Percentiles rank a stretch among this genome's conserved stretches.
phyloP scores from a whole-genome alignment of 345 rosid species.

The Raphanus sativus region DNA sequence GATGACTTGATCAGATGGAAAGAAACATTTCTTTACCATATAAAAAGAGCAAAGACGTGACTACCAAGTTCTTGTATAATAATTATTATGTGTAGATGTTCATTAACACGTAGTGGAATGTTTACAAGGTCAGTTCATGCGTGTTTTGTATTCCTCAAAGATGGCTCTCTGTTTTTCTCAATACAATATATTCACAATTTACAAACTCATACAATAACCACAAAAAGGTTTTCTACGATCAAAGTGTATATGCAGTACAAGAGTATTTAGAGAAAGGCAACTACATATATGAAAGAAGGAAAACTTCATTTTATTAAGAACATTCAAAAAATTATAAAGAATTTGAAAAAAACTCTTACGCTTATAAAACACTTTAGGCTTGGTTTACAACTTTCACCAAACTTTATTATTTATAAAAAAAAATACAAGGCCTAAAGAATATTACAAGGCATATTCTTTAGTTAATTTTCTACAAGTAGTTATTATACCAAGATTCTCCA shows the following conservation, averaged over 20 bases:
- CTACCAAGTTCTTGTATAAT: conserved; percentile 17
- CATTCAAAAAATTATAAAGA: not conserved
- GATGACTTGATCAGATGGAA: conserved; percentile 3
- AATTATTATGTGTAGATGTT: not conserved
- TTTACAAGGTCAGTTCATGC: conserved; percentile 30
- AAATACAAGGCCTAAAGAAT: not conserved
- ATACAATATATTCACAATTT: not conserved
- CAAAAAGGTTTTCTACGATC: not conserved
- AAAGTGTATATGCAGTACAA: not conserved
- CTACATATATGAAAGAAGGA: not conserved
- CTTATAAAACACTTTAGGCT: not conserved
- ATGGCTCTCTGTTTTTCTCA: conserved; percentile 7
- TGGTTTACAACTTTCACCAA: not conserved
- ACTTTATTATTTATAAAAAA: not conserved
- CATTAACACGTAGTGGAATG: conserved; percentile 20
- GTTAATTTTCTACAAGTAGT: not conserved
- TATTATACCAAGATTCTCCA: not conserved
- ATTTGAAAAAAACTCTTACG: not conserved
- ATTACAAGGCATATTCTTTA: not conserved
- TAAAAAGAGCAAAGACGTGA: conserved; percentile 34
- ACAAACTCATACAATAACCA: not conserved
- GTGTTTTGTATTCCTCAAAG: conserved; percentile 19
- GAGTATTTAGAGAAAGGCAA: not conserved
- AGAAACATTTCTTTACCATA: conserved; percentile 7
- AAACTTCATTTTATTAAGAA: not conserved